phyloP scores from a whole-genome alignment of 2,329 filamentous ascomycete species.

The Talaromyces sp. region DNA sequence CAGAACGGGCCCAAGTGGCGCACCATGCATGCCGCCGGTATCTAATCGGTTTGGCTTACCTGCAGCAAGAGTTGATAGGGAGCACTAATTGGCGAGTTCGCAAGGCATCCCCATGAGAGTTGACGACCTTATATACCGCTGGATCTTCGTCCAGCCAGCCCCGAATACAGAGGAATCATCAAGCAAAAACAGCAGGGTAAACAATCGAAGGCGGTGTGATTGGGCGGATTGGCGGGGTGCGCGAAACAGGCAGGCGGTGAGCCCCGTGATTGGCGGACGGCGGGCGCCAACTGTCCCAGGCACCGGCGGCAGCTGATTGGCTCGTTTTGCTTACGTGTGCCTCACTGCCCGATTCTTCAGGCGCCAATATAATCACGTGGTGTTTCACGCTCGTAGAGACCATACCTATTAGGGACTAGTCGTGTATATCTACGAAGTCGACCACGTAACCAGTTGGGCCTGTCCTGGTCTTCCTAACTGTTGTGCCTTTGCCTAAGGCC shows the following conservation, averaged over 20 bases:
- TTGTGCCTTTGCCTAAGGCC: no score
- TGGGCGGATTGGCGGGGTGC: slow-evolving; percentile 7
- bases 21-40: not conserved
- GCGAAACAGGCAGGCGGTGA: slow-evolving; percentile 2
- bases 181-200: slow-evolving; percentile 1
- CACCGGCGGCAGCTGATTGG: not conserved
- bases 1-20: not conserved
- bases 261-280: not conserved
- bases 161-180: not conserved
- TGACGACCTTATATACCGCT: not conserved
- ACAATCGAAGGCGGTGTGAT: slow-evolving; percentile 10
- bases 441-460: no score
- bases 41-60: not conserved
- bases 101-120: not conserved
- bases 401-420: not conserved
- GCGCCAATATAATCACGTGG: not conserved
- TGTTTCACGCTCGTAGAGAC: not conserved
- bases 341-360: not conserved
- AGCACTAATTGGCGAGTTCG: not conserved
- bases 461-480: no score
- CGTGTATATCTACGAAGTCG: not conserved
- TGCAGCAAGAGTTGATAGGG: not conserved
- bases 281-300: not conserved
- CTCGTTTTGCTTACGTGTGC: not conserved
- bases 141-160: not conserved